A percentile compares a stretch with the other conserved stretches of the same genome.
Evolutionary conservation across 2,329 filamentous ascomycete species (phyloP).

Genomic region (Diaporthe citriasiana): DNA sequence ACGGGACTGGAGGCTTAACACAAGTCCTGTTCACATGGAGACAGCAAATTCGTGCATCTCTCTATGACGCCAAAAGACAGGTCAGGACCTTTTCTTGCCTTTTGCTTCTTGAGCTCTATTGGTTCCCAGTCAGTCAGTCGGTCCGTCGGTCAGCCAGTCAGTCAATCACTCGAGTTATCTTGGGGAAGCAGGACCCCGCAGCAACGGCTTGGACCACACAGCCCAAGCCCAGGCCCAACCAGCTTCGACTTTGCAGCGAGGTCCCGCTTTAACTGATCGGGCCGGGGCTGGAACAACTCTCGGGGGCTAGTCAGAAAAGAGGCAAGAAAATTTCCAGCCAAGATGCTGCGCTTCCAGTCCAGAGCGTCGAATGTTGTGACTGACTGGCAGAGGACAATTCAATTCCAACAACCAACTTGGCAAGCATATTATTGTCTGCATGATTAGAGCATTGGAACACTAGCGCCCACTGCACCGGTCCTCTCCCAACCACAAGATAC

Average conservation of each 20-base stretch:
- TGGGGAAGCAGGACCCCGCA: background rate
- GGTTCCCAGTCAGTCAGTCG: background rate
- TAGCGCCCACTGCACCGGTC: background rate
- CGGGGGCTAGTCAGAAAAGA: slow-evolving; percentile 38
- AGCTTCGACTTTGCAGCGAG: background rate
- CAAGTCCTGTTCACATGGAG: background rate
- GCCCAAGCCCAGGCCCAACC: background rate
- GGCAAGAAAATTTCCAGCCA: slow-evolving; percentile 40
- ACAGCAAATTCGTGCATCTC: background rate
- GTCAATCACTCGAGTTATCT: background rate
- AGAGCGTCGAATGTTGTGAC: slow-evolving; percentile 2
- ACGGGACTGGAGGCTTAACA: background rate
- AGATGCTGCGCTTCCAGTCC: slow-evolving; percentile 11
- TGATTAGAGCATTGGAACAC: background rate
- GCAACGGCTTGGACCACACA: background rate
- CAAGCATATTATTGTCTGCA: slow-evolving; percentile 3
- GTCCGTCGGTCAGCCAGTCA: too few species aligned
- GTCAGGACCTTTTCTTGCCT: background rate
- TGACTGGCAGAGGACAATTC: background rate
- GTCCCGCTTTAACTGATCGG: slow-evolving; percentile 12
- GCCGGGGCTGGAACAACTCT: slow-evolving; percentile 40
- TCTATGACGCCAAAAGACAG: background rate
- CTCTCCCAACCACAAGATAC: background rate
- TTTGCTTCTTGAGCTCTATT: background rate
- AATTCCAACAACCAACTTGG: background rate